Evolutionary conservation across 345 rosid species (phyloP), one percentile per base, ranked within the genome.

Genomic region (Luvunga scandens): DNA sequence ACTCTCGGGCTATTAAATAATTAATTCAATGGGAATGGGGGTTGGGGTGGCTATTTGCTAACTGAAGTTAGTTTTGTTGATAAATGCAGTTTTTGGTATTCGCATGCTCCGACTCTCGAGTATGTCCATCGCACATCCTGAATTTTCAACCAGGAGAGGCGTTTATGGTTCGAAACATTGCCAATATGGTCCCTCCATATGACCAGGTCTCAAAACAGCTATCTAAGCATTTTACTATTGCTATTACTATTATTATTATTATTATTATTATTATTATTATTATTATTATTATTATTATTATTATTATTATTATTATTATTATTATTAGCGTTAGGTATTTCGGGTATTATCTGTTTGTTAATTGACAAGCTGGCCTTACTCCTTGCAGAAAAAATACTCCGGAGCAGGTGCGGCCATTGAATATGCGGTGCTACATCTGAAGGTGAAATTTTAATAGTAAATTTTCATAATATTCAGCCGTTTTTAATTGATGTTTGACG

Each of bases 81-180:
- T 75, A 14, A 59, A 16, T 83, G 88, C 91, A 94, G 99, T 96
- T 90, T 87, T 1, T 96, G 90, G 97, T 96, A 53, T 94, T 96
- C 77, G 99, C 99, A 24, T 96, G 98, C 92, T 92, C 99, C 62
- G 99, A 96, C 84, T 96, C 98, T 16, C 84, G 99, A 65, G 98
- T 96, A 31, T 91, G 98, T 82, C 99, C 99, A 2, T 94, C 98
- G 14, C 98, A 96, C 33, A 72, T 92, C 83, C 91, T 96, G 64
- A 82, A 94, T 81, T 96, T 96, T 73, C 94, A 96, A 85, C 99
- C 90, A 22, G 99, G 99, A 42, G 99, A 96, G 84, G 99, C 99
- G 22, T 96, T 96, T 71, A 61, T 94, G 85, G 98, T 96, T 77
- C 85, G 99, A 75, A 96, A 96, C 91, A 96, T 96, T 73, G 99